Evolutionary conservation across 495 filamentous ascomycete genomes (phyloP), one percentile per base, ranked within the genome.

Genomic region (Podospora pseudopauciseta): DNA sequence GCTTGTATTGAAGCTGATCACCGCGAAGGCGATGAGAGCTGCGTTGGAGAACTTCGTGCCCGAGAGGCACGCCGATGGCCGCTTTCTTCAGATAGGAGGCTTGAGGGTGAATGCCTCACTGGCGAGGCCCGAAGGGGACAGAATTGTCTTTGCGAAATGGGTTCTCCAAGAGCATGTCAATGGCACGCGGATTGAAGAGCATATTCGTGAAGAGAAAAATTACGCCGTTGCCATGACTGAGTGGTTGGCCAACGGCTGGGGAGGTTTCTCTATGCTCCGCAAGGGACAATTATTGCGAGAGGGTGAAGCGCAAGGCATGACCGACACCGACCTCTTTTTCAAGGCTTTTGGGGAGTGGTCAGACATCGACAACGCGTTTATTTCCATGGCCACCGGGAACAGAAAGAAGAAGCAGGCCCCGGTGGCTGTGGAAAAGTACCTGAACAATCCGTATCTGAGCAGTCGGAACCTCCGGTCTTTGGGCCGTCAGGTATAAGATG

Each of bases 171-270:
- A 28, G 16, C 59, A 28, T 34, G 59, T 11, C 39, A 16, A 61
- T 28, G 59, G 59, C 23, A 61, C 59, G 9, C 19, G 30, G 16
- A 61, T 61, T 6, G 16, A 28, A 7, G 59, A 30, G 59, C 7
- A 26, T 23, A 28, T 61, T 15, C 30, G 16, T 26, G 23, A 26
- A 2, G 59, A 61, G 5, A 9, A 32, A 15, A 0, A 61, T 23
- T 61, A 61, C 59, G 34, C 30, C 11, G 59, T 61, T 15, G 61
- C 61, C 28, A 63, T 63, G 61, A 63, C 61, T 3, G 61, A 63
- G 61, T 63, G 61, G 61, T 11, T 63, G 28, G 61, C 34, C 30
- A 32, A 53, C 16, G 61, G 61, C 18, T 63, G 61, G 61, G 61
- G 61, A 5, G 61, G 61, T 2, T 63, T 39, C 61, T 16, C 15